A percentile compares a stretch with the other conserved stretches of the same genome.
Conservation (phyloP, 768 basidiomycete genomes). For the Lactifluus piperatus region DNA sequence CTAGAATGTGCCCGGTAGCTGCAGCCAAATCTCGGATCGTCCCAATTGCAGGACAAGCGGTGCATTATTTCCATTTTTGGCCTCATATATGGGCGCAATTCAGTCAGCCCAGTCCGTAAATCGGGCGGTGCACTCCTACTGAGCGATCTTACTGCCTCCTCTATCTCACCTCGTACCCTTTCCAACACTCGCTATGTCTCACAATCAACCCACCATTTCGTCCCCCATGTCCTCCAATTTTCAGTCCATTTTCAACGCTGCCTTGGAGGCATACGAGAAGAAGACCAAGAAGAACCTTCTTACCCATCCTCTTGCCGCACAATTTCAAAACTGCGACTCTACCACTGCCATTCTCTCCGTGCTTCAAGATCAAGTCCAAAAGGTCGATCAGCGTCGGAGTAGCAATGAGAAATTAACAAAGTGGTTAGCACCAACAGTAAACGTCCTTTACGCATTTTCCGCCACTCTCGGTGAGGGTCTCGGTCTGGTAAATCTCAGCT, state of each 20-base stretch:
- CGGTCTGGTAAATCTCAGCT: background rate
- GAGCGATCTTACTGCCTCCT: too few relatives aligned
- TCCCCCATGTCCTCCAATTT: background rate
- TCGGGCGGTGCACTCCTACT: too few relatives aligned
- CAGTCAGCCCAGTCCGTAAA: too few relatives aligned
- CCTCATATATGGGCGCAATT: too few relatives aligned
- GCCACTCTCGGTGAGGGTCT: background rate
- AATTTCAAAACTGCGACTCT: background rate
- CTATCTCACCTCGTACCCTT: too few relatives aligned
- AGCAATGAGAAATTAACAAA: background rate
- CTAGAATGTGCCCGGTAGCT: too few relatives aligned
- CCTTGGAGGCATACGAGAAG: background rate
- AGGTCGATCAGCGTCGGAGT: background rate
- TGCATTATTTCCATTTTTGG: too few relatives aligned
- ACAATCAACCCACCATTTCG: background rate
- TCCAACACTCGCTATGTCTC: background rate
- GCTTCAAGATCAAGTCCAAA: background rate
- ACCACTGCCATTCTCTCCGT: background rate
- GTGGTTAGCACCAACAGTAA: background rate
- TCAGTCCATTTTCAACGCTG: background rate
- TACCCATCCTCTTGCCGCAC: background rate
- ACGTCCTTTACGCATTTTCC: background rate
- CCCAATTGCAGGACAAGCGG: too few relatives aligned
- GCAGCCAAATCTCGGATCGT: too few relatives aligned
- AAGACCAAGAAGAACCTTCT: background rate